Conservation (phyloP, 768 basidiomycete species). For the Lyophyllum shimeji region DNA sequence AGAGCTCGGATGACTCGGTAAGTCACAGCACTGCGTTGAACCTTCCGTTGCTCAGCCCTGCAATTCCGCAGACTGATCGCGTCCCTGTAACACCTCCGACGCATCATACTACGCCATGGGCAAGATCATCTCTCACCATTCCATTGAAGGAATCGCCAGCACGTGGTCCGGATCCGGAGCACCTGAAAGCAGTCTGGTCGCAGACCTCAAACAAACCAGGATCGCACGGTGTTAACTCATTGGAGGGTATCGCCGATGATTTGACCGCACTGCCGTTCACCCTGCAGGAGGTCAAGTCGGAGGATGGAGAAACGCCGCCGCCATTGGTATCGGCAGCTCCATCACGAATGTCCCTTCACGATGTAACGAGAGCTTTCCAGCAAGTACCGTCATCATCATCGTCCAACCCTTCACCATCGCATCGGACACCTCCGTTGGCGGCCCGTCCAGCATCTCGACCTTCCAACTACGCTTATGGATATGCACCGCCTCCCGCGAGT, state of each 20-base stretch:
- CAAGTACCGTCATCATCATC: constrained; percentile 71
- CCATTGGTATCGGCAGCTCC: constrained; percentile 55
- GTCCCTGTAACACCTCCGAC: constrained; percentile 47
- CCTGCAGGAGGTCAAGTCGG: constrained; percentile 83
- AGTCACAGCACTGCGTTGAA: constrained; percentile 16
- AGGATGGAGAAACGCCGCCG: constrained; percentile 80
- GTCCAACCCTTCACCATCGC: constrained; percentile 38
- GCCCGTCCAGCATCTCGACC: constrained; percentile 46
- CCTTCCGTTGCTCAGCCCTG: constrained; percentile 1
- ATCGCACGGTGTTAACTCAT: constrained; percentile 69
- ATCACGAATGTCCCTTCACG: constrained; percentile 77
- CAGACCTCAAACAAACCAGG: constrained; percentile 73
- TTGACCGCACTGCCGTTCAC: constrained; percentile 77
- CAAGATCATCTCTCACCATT: constrained; percentile 53
- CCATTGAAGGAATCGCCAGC: constrained; percentile 67
- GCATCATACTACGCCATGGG: constrained; percentile 50
- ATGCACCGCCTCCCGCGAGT: constrained; percentile 45
- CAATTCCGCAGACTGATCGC: constrained; percentile 35
- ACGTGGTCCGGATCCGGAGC: constrained; percentile 77
- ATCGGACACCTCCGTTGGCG: constrained; percentile 49
- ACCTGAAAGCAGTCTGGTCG: constrained; percentile 83
- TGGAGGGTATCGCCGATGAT: constrained; percentile 84
- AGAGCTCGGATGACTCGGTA: constrained; percentile 56
- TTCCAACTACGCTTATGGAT: constrained; percentile 37
- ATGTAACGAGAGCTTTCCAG: constrained; percentile 86